Base-by-base conservation (phyloP, 2,329 filamentous ascomycete genomes). In the Monilinia fructigena region DNA sequence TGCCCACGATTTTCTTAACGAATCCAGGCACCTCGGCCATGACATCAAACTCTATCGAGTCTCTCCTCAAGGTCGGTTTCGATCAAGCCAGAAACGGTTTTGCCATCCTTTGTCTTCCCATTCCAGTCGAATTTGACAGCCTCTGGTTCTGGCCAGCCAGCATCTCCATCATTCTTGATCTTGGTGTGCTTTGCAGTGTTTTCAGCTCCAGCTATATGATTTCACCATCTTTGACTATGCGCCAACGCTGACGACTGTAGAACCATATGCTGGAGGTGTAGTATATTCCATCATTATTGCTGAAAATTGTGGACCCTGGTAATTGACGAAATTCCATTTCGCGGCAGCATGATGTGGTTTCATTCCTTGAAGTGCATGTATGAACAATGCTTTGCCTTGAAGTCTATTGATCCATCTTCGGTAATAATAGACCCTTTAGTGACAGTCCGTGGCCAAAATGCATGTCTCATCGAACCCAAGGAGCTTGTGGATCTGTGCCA, bases 11-110 rank as follows among this genome's bases (percentile, higher is more conserved):
- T 73, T 88, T 88, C 86, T 99, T 99, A 78, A 99, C 89, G 74
- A 99, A 96, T 40, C 90, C 92, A 3, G 95, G 95, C 47, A 99
- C 90, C 79, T 99, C 93, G 31, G 91, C 92, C 92, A 99, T 96
- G 74, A 99, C 89, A 79, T 99, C 95, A 70, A 70, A 99, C 88
- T 70, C 90, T 86, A 79, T 99, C 95, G 42, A 89, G 80, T 60
- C 87, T 86, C 62, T 86, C 80, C 35, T 87, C 91, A 16, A 97
- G 82, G 47, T 82, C 75, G 5, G 89, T 89, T 72, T 90, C 88
- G 10, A 97, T 77, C 35, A 85, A 81, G 10, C 89, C 94, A 66
- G 86, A 83, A 55, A 93, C 83, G 0, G 83, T 77, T 78, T 93
- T 90, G 63, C 89, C 91, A 71, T 96, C 92, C 75, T 90, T 89